A percentile compares a stretch with the other conserved stretches of the same genome.
Conservation (phyloP, 345 rosid genomes). For the Acer campestre region DNA sequence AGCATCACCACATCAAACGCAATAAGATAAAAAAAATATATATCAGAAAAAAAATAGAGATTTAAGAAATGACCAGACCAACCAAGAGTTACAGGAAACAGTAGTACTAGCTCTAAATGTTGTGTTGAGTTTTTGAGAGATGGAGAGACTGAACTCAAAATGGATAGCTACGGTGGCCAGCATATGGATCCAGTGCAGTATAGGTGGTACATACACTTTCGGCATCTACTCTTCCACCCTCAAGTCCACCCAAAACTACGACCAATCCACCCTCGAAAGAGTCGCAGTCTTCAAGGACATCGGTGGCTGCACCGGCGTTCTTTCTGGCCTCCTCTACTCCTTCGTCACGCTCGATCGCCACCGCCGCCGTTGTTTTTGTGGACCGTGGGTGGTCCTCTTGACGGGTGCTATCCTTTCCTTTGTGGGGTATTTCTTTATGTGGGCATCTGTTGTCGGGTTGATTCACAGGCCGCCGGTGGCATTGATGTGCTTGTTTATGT, state of each 20-base stretch:
- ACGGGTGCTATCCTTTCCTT: slow-evolving; percentile 61
- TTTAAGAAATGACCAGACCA: too few relatives aligned
- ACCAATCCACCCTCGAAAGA: slow-evolving; percentile 75
- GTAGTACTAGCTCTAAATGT: too few relatives aligned
- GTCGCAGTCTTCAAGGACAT: slow-evolving; percentile 75
- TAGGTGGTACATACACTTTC: slow-evolving; percentile 72
- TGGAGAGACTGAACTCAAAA: slow-evolving; percentile 37
- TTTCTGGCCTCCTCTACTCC: slow-evolving; percentile 64
- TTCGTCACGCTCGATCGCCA: slow-evolving; percentile 18
- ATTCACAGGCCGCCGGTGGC: slow-evolving; percentile 44
- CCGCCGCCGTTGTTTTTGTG: slow-evolving; percentile 8
- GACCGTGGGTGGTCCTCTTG: slow-evolving; percentile 68
- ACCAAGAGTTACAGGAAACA: too few relatives aligned
- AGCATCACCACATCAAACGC: too few relatives aligned
- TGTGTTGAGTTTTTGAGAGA: not conserved
- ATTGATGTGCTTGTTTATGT: slow-evolving; percentile 51
- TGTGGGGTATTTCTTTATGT: slow-evolving; percentile 58
- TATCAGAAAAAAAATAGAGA: too few relatives aligned
- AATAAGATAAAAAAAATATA: too few relatives aligned
- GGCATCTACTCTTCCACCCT: slow-evolving; percentile 63
- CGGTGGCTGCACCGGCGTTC: slow-evolving; percentile 61
- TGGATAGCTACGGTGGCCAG: slow-evolving; percentile 68
- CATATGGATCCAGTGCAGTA: slow-evolving; percentile 75
- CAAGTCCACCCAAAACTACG: slow-evolving; percentile 63
- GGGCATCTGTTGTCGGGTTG: slow-evolving; percentile 68